phyloP scores from a whole-genome alignment of 306 rosid species.

The Psophocarpus tetragonolobus region DNA sequence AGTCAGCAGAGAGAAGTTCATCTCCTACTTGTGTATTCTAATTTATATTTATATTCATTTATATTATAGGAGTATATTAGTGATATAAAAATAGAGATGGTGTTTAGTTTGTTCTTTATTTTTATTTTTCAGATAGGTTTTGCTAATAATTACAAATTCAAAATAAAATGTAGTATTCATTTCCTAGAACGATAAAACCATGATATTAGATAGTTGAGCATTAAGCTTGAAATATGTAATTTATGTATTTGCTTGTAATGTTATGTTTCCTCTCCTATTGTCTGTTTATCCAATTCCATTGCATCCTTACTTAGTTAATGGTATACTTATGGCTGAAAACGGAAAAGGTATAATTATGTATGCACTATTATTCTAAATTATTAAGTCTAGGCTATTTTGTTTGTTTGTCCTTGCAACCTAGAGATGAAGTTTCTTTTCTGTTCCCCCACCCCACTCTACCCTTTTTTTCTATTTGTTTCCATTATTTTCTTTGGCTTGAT shows the following conservation, averaged over 20 bases:
- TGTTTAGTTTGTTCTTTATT: background rate
- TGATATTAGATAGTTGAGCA: background rate
- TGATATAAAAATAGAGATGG: background rate
- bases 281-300: background rate
- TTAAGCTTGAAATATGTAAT: background rate
- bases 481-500: no score
- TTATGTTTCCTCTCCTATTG: background rate
- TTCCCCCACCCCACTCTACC: no score
- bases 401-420: no score
- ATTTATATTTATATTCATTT: no score
- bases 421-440: no score
- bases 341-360: background rate
- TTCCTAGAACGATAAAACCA: background rate
- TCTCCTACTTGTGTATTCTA: no score
- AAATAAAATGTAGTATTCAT: background rate
- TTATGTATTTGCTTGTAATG: background rate
- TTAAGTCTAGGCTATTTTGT: background rate
- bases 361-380: background rate
- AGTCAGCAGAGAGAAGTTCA: no score
- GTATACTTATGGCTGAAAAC: constrained; percentile 1
- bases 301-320: background rate
- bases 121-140: background rate
- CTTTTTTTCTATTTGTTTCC: no score
- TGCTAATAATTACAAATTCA: background rate
- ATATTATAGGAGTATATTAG: background rate